phyloP scores from a whole-genome alignment of 257 asterid genomes.

The Linaria vulgaris region DNA sequence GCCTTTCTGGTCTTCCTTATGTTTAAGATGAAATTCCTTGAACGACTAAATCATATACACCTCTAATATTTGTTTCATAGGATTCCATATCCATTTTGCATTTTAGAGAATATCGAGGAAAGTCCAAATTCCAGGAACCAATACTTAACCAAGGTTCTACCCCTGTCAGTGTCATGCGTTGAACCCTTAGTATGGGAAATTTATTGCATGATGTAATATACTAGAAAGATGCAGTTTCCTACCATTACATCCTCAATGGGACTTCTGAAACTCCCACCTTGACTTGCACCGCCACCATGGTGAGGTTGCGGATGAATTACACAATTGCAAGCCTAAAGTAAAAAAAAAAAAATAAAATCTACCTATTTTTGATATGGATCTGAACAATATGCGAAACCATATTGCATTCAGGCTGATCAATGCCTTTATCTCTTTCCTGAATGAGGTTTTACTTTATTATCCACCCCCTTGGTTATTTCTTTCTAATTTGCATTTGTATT shows the following conservation, averaged over 20 bases:
- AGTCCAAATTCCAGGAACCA: background rate
- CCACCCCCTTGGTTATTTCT: background rate
- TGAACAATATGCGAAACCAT: background rate
- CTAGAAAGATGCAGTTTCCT: background rate
- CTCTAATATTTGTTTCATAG: too few species aligned
- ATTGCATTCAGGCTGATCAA: background rate
- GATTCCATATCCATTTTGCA: too few species aligned
- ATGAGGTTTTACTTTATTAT: background rate
- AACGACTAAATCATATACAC: too few species aligned
- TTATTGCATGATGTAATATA: background rate
- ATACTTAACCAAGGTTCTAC: background rate
- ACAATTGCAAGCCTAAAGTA: too few species aligned
- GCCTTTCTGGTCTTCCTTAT: background rate
- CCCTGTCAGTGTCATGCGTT: background rate
- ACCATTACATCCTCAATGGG: background rate
- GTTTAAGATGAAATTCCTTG: too few species aligned
- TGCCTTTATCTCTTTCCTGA: background rate
- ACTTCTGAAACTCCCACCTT: background rate
- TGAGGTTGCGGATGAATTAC: too few species aligned
- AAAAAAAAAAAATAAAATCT: too few species aligned
- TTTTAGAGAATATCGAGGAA: too few species aligned
- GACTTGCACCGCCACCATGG: background rate
- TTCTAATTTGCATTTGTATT: background rate
- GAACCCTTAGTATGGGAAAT: background rate
- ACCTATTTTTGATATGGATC: too few species aligned